Percentiles rank a stretch among this genome's conserved stretches.
These are phyloP conservation scores for Marasmius tenuissimus DNA, from an alignment of 1,284 basidiomycete species.

Conservation along the genomic window DNA sequence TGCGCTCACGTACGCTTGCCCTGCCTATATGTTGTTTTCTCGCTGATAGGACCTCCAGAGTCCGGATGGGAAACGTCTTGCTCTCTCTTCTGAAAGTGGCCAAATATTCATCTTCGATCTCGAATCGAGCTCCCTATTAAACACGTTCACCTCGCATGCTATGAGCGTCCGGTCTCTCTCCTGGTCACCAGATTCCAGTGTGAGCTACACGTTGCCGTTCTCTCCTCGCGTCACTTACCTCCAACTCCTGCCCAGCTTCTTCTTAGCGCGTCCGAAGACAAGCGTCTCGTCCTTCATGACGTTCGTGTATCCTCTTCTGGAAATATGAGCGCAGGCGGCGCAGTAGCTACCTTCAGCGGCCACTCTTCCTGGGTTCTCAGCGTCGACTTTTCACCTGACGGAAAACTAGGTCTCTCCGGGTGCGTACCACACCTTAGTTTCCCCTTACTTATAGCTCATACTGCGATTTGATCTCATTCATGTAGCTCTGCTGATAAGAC, in stretches of 20 bases:
- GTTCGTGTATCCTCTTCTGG: slow-evolving; percentile 67
- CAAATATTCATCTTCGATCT: slow-evolving; percentile 82
- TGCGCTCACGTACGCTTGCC: slow-evolving; percentile 67
- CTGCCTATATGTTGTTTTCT: slow-evolving; percentile 3
- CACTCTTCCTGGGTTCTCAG: slow-evolving; percentile 88
- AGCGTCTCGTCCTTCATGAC: slow-evolving; percentile 83
- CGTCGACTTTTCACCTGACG: slow-evolving; percentile 78
- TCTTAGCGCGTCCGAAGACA: slow-evolving; percentile 85
- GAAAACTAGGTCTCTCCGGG: slow-evolving; percentile 77
- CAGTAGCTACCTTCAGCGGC: slow-evolving; percentile 76
- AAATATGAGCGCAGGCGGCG: slow-evolving; percentile 66
- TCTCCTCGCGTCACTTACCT: neutral
- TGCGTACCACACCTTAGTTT: slow-evolving; percentile 37
- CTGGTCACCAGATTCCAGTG: slow-evolving; percentile 77
- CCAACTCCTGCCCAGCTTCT: slow-evolving; percentile 53
- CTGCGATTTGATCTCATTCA: neutral
- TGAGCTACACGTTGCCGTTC: slow-evolving; percentile 21
- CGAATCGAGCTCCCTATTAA: slow-evolving; percentile 58
- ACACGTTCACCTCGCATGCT: slow-evolving; percentile 81
- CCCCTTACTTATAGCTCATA: neutral
- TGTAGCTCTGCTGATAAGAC: slow-evolving; percentile 80
- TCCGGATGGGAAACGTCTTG: slow-evolving; percentile 78
- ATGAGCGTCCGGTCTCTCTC: slow-evolving; percentile 81
- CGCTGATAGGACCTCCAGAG: slow-evolving; percentile 50
- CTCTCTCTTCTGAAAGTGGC: slow-evolving; percentile 77